Evolutionary conservation across 768 basidiomycete genomes (phyloP).

Genomic region (Cytidiella melzeri): DNA sequence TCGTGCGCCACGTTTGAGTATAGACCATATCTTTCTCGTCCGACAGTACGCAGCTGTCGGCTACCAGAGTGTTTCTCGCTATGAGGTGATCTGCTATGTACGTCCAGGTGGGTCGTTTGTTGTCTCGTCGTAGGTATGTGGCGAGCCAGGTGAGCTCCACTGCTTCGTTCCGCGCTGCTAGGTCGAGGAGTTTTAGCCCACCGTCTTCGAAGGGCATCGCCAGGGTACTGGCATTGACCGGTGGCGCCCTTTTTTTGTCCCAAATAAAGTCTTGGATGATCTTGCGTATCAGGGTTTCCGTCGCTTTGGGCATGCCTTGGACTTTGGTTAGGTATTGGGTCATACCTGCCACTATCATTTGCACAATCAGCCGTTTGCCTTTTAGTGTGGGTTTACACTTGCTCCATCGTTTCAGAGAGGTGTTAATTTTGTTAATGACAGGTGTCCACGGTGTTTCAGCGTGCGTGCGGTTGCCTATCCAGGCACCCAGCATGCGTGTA

Average conservation of each 20-base stretch:
- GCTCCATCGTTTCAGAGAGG: not conserved
- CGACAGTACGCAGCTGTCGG: not conserved
- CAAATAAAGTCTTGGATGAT: conserved; percentile 4
- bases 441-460: conserved; percentile 2
- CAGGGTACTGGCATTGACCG: not conserved
- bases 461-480: conserved; percentile 11
- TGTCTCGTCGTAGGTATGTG: not conserved
- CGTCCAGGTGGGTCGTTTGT: not conserved
- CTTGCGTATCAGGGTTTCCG: not conserved
- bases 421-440: conserved; percentile 3
- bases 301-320: conserved; percentile 21
- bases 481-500: conserved; percentile 14
- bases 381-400: conserved; percentile 7
- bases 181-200: conserved; percentile 1
- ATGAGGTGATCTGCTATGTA: not conserved
- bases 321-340: conserved; percentile 23
- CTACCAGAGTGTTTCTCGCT: not conserved
- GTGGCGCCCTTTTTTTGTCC: not conserved
- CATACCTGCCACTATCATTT: conserved; percentile 18
- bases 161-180: conserved; percentile 3
- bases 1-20: conserved; percentile 4
- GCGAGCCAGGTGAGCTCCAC: conserved; percentile 4
- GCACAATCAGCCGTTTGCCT: conserved; percentile 15
- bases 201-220: conserved; percentile 1
- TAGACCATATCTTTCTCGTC: not conserved